Conservation (phyloP, 2,329 filamentous ascomycete species). For the Fonsecaea erecta region DNA sequence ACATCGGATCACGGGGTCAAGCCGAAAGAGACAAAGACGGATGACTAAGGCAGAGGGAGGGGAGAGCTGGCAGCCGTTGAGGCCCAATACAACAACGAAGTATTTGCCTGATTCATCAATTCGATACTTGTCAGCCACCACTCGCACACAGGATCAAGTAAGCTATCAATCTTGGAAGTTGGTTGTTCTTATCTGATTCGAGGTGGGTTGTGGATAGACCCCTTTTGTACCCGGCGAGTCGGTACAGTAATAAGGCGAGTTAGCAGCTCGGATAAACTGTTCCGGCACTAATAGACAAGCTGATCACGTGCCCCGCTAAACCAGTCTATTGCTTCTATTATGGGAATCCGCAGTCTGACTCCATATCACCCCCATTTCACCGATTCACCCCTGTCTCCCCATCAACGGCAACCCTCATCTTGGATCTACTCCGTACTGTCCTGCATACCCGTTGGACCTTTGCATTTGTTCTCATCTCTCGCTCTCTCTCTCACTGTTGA, state of each 20-base stretch:
- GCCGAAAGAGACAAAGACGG: conserved; percentile 14
- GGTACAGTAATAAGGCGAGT: no score
- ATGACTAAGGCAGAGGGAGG: conserved; percentile 15
- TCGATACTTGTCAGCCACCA: neutral
- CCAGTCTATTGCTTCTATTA: neutral
- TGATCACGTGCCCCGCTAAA: neutral
- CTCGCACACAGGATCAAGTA: neutral
- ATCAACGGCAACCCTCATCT: neutral
- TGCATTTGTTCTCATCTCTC: neutral
- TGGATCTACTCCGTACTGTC: neutral
- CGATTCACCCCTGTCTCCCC: conserved; percentile 1
- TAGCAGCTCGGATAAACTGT: neutral
- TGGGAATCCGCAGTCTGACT: neutral
- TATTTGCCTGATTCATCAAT: conserved; percentile 10
- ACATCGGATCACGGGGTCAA: conserved; percentile 13
- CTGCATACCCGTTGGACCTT: neutral
- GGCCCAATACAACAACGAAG: neutral
- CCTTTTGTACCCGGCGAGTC: no score
- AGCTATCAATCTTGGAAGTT: neutral
- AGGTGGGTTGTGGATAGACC: neutral
- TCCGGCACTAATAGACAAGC: conserved; percentile 5
- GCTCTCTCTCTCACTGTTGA: neutral
- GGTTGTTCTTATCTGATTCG: neutral
- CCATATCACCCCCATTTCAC: neutral
- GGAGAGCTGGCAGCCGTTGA: neutral